phyloP scores from a whole-genome alignment of 441 rosid species.

The Adansonia rubrostipa region DNA sequence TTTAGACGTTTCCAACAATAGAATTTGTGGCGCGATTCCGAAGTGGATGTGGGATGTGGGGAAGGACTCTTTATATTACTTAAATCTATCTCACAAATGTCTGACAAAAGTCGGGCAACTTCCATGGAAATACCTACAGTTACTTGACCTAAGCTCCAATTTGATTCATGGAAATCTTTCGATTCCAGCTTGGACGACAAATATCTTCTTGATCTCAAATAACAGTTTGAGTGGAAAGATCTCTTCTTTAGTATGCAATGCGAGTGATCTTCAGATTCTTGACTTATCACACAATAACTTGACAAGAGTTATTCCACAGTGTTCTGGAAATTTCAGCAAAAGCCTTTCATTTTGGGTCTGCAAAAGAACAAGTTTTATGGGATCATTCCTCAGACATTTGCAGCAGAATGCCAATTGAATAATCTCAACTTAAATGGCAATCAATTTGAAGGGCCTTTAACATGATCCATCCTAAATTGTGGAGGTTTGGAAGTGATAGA shows the following conservation, averaged over 20 bases:
- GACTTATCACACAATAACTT: too few relatives aligned
- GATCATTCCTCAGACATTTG: too few relatives aligned
- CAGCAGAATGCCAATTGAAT: too few relatives aligned
- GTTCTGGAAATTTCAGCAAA: too few relatives aligned
- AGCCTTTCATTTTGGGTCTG: too few relatives aligned
- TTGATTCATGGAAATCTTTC: slow-evolving; percentile 20
- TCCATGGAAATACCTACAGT: neutral
- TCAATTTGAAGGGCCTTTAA: slow-evolving; percentile 27
- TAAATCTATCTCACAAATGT: slow-evolving; percentile 28
- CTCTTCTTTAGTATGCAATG: too few relatives aligned
- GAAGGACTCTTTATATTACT: neutral
- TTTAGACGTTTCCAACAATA: slow-evolving; percentile 8
- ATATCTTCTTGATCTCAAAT: neutral
- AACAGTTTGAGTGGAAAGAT: slow-evolving; percentile 19
- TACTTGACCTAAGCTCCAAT: slow-evolving; percentile 30
- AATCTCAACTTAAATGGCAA: slow-evolving; percentile 9
- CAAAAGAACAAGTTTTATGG: too few relatives aligned
- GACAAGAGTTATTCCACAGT: too few relatives aligned
- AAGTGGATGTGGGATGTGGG: neutral
- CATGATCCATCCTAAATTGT: slow-evolving; percentile 28
- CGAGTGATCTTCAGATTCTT: too few relatives aligned
- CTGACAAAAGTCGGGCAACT: neutral
- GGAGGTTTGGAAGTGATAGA: slow-evolving; percentile 25
- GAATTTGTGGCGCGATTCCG: slow-evolving; percentile 15
- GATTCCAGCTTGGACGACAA: neutral